phyloP scores from a whole-genome alignment of 192 early-diverging fungal species.

The Rhizophagus sp. region DNA sequence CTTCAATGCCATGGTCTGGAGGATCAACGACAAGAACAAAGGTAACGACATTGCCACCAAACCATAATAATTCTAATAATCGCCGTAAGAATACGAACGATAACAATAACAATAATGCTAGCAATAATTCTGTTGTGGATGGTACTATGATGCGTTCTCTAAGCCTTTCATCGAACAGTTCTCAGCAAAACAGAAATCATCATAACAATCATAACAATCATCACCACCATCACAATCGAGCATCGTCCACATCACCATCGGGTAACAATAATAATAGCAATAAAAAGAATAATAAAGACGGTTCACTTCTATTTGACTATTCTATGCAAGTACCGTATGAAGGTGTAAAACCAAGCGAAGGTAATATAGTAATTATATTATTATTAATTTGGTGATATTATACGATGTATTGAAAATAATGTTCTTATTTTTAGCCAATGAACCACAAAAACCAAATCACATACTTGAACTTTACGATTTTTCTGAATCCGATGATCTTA shows the following conservation, averaged over 20 bases:
- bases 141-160: constrained; percentile 27
- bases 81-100: constrained; percentile 4
- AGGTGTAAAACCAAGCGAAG: constrained; percentile 28
- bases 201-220: not conserved
- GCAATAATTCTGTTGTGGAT: constrained; percentile 9
- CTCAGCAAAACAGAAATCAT: not conserved
- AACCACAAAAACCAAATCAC: constrained; percentile 27
- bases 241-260: constrained; percentile 2
- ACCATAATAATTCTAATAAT: not conserved
- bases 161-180: constrained; percentile 8
- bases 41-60: not conserved
- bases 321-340: constrained; percentile 26
- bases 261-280: not conserved
- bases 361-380: constrained; percentile 6
- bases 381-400: not conserved
- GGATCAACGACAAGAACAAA: not conserved
- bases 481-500: constrained; percentile 11
- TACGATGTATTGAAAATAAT: not conserved
- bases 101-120: not conserved
- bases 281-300: not conserved
- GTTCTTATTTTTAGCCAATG: constrained; percentile 6
- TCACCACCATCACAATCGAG: constrained; percentile 7
- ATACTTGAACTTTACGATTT: constrained; percentile 25
- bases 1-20: not conserved
- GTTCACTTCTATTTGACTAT: constrained; percentile 27